Percentiles rank a stretch among this genome's conserved stretches.
Conservation (phyloP, 164 flowering plant species). For the Piper longum region DNA sequence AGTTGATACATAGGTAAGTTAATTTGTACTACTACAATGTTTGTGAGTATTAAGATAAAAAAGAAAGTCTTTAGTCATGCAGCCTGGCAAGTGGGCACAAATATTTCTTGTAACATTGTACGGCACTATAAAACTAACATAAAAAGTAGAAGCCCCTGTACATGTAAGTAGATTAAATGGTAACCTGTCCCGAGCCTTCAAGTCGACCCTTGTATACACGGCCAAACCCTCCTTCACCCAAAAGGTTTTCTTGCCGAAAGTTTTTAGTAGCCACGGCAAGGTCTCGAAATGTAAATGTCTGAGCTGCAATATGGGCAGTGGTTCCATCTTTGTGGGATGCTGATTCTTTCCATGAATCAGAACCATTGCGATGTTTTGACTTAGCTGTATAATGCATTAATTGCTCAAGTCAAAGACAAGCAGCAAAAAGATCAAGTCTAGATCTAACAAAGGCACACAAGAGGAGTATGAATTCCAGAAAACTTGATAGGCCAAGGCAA, state of each 20-base stretch:
- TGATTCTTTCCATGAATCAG: conserved; percentile 50
- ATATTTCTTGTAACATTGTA: background rate
- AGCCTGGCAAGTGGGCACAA: background rate
- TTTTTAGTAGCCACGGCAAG: conserved; percentile 80
- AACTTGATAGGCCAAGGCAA: background rate
- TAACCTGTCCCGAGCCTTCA: conserved; percentile 73
- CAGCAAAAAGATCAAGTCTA: background rate
- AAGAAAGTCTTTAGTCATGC: background rate
- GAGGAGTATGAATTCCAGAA: background rate
- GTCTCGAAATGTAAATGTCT: conserved; percentile 71
- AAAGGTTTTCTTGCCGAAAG: conserved; percentile 58
- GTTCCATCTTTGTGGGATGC: conserved; percentile 39
- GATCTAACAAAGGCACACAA: background rate
- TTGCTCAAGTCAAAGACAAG: background rate
- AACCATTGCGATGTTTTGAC: conserved; percentile 36
- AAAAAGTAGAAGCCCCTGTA: background rate
- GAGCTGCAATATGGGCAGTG: conserved; percentile 66
- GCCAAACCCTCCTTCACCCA: conserved; percentile 96
- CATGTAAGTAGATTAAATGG: background rate
- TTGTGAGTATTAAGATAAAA: no score
- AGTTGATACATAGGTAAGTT: background rate
- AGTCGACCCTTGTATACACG: conserved; percentile 78
- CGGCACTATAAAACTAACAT: background rate
- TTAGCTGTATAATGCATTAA: conserved; percentile 24
- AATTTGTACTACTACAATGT: no score